Conservation (phyloP, 768 basidiomycete genomes). For the Daedaleopsis sinensis region DNA sequence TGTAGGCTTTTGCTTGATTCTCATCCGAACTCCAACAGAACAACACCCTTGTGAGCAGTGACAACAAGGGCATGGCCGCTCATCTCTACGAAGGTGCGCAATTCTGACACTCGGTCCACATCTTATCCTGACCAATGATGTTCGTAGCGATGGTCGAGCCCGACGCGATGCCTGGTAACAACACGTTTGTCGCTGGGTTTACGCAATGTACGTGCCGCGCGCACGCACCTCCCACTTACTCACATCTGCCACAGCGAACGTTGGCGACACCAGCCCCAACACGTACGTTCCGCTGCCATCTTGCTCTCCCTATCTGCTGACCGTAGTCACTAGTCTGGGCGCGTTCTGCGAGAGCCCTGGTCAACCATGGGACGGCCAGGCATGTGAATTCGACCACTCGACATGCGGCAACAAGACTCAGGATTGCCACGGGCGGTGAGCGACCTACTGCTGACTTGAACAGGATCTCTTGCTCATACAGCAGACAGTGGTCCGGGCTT, state of each 20-base stretch:
- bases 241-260: constrained; percentile 55
- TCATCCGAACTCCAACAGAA: constrained; percentile 48
- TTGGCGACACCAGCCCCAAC: constrained; percentile 80
- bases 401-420: constrained; percentile 73
- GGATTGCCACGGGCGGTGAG: constrained; percentile 73
- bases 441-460: constrained; percentile 7
- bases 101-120: too few species aligned
- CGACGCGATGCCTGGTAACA: constrained; percentile 64
- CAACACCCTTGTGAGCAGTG: constrained; percentile 78
- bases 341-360: constrained; percentile 82
- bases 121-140: too few species aligned
- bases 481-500: constrained; percentile 70
- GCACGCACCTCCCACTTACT: constrained; percentile 10
- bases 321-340: constrained; percentile 48
- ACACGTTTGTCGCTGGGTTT: constrained; percentile 75
- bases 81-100: constrained; percentile 70
- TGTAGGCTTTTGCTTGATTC: background rate
- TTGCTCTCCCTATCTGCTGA: background rate
- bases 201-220: constrained; percentile 56
- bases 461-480: background rate
- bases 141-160: constrained; percentile 63
- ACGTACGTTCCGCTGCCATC: constrained; percentile 49
- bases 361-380: constrained; percentile 61
- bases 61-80: constrained; percentile 89
- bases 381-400: constrained; percentile 71